These are phyloP conservation scores for Cyclostephanos invisitatus DNA, from an alignment of 108 stramenopile species.

Conservation along the genomic window DNA sequence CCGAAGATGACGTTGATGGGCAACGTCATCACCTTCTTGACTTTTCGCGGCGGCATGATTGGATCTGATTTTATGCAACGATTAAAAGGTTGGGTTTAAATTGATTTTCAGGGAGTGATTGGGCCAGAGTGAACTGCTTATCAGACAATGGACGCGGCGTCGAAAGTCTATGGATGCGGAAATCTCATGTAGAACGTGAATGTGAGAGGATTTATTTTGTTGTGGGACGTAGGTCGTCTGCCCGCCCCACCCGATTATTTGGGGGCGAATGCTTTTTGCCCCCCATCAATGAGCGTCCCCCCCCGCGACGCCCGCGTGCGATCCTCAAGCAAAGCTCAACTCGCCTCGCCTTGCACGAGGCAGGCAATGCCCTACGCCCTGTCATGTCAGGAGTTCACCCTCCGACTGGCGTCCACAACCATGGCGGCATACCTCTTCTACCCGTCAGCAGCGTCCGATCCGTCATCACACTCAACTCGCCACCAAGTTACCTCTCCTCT, in stretches of 20 bases:
- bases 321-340: too few relatives aligned
- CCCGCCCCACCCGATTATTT: too few relatives aligned
- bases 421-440: conserved; percentile 9
- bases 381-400: background rate
- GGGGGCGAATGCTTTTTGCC: too few relatives aligned
- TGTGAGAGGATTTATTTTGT: too few relatives aligned
- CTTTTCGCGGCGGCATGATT: conserved; percentile 76
- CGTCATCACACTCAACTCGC: conserved; percentile 22
- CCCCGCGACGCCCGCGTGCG: too few relatives aligned
- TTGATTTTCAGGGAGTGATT: background rate
- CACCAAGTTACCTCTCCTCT: conserved; percentile 3
- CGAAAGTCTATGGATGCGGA: too few relatives aligned
- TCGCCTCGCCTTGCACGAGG: too few relatives aligned
- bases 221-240: too few relatives aligned
- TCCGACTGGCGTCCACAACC: background rate
- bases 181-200: too few relatives aligned
- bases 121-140: background rate
- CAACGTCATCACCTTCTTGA: conserved; percentile 92
- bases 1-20: conserved; percentile 98
- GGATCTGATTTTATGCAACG: background rate
- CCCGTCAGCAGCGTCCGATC: conserved; percentile 29
- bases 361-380: too few relatives aligned
- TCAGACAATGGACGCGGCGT: background rate
- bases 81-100: background rate
- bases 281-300: too few relatives aligned